Base-by-base conservation (phyloP, 371 early-diverging fungal genomes). In the Syncephalastrum racemosum region DNA sequence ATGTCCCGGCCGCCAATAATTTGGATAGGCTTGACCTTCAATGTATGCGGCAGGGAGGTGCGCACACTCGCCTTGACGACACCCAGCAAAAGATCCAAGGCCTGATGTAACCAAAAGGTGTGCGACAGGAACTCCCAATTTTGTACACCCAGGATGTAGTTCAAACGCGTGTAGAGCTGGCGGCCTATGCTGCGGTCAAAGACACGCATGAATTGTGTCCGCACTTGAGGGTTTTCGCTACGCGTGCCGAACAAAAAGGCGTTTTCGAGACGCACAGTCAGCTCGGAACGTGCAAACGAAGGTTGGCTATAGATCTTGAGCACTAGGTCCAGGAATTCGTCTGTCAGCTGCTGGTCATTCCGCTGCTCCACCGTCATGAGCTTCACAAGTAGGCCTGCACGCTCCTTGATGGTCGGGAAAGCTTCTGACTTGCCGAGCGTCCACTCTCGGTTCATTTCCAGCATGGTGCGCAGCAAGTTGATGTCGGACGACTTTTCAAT, bases 391-490 rank as follows among this genome's bases (percentile, higher is more conserved):
- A 98, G 69, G 46, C 88, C 89, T 2, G 96, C 91, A 67, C 97
- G 97, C 62, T 98, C 99, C 71, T 96, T 97, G 54, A 92, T 82
- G 2, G 98, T 96, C 1, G 99, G 99, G 75, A 95, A 94, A 2
- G 91, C 74, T 47, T 95, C 94, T 4, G 70, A 71, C 45, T 86
- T 81, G 1, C 77, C 81, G 40, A 91, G 70, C 2, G 96, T 86
- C 99, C 99, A 99, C 45, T 89, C 87, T n/a, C 84, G 81, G 13
- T 90, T 81, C 80, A 96, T 87, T 14, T 84, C 84, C 46, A 98
- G 67, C 39, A 98, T 86, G 15, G 81, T 82, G 3, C 85, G 73
- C 19, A 91, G 74, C 14, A 99, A 67, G 23, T 80, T 84, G 4
- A 80, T 64, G 62, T 93, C 90, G 4, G 84, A 81, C 10, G 90